A percentile compares a stretch with the other conserved stretches of the same genome.
Evolutionary conservation across 768 basidiomycete genomes (phyloP).

Genomic region (Suillus occidentalis): DNA sequence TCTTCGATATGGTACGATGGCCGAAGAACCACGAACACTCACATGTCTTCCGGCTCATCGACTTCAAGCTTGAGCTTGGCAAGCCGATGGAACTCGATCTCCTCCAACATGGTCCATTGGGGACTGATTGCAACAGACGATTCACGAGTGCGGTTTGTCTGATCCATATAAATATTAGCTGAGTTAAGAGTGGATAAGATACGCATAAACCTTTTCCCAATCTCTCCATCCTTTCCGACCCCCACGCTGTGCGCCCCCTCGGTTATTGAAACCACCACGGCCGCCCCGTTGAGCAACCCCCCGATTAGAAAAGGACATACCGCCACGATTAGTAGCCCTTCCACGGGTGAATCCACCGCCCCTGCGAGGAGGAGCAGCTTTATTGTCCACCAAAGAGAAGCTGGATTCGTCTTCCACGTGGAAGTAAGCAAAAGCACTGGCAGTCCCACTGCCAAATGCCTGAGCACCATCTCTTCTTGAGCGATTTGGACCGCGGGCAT

Average conservation of each 20-base stretch:
- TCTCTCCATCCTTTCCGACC: slow-evolving; percentile 81
- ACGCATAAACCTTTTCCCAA: slow-evolving; percentile 78
- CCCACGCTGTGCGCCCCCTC: slow-evolving; percentile 39
- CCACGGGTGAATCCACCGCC: slow-evolving; percentile 64
- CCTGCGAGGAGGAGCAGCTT: slow-evolving; percentile 65
- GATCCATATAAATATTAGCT: slow-evolving; percentile 16
- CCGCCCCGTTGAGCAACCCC: slow-evolving; percentile 43
- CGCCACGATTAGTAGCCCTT: slow-evolving; percentile 38
- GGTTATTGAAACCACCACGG: slow-evolving; percentile 47
- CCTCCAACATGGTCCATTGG: slow-evolving; percentile 94
- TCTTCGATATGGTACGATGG: neutral
- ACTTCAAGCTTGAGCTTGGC: slow-evolving; percentile 92
- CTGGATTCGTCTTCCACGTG: slow-evolving; percentile 97
- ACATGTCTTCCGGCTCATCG: slow-evolving; percentile 90
- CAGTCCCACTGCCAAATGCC: slow-evolving; percentile 87
- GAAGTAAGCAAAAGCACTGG: slow-evolving; percentile 94
- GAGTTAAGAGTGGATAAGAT: neutral
- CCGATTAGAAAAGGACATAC: slow-evolving; percentile 38
- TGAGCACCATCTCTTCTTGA: slow-evolving; percentile 76
- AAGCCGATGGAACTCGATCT: slow-evolving; percentile 93
- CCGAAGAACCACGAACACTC: slow-evolving; percentile 27
- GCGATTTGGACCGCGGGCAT: slow-evolving; percentile 51
- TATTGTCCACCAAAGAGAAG: slow-evolving; percentile 95
- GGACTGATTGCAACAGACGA: slow-evolving; percentile 91
- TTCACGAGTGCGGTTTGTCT: slow-evolving; percentile 85